These are phyloP conservation scores for Fusarium luffae DNA, from an alignment of 2,329 filamentous ascomycete genomes.

Conservation along the genomic window DNA sequence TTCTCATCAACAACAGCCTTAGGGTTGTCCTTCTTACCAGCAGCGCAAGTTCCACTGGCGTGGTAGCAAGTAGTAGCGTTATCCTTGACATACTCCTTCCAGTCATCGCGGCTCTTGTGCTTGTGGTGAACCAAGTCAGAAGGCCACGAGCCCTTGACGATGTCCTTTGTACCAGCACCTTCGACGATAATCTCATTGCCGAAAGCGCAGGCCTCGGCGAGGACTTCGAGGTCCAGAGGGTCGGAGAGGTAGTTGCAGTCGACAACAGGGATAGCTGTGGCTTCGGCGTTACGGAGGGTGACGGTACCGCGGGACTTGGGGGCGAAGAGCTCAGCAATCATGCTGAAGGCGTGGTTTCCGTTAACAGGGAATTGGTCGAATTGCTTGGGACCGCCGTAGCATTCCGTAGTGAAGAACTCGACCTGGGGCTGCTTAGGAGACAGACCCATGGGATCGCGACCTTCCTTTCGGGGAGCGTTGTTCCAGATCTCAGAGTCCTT, in stretches of 20 bases:
- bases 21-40: conserved; percentile 56
- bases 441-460: conserved; percentile 72
- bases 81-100: conserved; percentile 66
- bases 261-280: conserved; percentile 64
- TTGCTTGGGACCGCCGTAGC: conserved; percentile 70
- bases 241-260: conserved; percentile 69
- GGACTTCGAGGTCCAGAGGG: conserved; percentile 67
- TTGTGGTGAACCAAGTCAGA: conserved; percentile 61
- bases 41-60: conserved; percentile 48
- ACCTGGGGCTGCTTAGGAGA: conserved; percentile 67
- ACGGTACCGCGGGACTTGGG: conserved; percentile 68
- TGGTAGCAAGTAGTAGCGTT: conserved; percentile 67
- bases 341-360: conserved; percentile 65
- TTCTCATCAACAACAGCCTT: conserved; percentile 65
- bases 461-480: conserved; percentile 57
- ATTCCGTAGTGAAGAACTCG: conserved; percentile 72
- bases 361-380: conserved; percentile 64
- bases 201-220: conserved; percentile 67
- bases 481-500: conserved; percentile 65
- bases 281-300: conserved; percentile 59
- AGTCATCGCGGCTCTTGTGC: conserved; percentile 62
- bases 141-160: conserved; percentile 71
- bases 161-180: conserved; percentile 66
- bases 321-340: conserved; percentile 68
- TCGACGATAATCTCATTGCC: conserved; percentile 70